Evolutionary conservation across 2,329 filamentous ascomycete species (phyloP).

Genomic region (Malbranchea zuffiana): DNA sequence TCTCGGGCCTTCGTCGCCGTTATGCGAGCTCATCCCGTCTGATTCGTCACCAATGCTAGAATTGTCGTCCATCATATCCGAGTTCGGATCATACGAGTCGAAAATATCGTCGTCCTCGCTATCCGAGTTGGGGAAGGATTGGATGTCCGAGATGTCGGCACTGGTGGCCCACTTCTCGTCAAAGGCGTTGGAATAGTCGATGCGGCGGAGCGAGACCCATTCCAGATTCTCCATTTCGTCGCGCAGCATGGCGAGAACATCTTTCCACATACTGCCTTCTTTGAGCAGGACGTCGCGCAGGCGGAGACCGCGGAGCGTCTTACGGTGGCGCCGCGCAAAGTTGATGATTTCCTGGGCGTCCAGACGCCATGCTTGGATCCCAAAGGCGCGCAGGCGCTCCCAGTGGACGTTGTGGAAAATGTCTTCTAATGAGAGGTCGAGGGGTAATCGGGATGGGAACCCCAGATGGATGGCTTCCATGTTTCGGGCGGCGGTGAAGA

Average conservation of each 20-base stretch:
- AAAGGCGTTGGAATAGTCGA: slow-evolving; percentile 48
- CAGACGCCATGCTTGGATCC: slow-evolving; percentile 54
- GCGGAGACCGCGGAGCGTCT: slow-evolving; percentile 48
- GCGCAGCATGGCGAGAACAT: slow-evolving; percentile 47
- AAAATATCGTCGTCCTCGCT: slow-evolving; percentile 15
- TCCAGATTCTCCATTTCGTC: slow-evolving; percentile 47
- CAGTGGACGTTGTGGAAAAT: slow-evolving; percentile 54
- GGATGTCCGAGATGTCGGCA: slow-evolving; percentile 16
- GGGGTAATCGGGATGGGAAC: slow-evolving; percentile 47
- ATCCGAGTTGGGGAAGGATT: slow-evolving; percentile 16
- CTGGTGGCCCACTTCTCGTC: slow-evolving; percentile 30
- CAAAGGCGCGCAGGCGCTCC: slow-evolving; percentile 52
- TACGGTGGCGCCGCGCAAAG: slow-evolving; percentile 45
- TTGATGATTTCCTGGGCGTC: slow-evolving; percentile 50
- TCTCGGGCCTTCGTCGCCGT: slow-evolving; percentile 16
- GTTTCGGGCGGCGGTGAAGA: slow-evolving; percentile 50
- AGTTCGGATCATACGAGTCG: slow-evolving; percentile 13
- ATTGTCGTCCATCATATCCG: slow-evolving; percentile 8
- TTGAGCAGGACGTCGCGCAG: slow-evolving; percentile 52
- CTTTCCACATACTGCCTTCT: slow-evolving; percentile 49
- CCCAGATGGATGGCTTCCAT: slow-evolving; percentile 55
- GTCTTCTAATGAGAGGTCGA: slow-evolving; percentile 47
- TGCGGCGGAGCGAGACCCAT: slow-evolving; percentile 51
- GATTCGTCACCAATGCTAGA: slow-evolving; percentile 16
- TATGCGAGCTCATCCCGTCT: slow-evolving; percentile 16